Conservation (phyloP, 768 basidiomycete genomes). For the Pleurotus cornucopiae region DNA sequence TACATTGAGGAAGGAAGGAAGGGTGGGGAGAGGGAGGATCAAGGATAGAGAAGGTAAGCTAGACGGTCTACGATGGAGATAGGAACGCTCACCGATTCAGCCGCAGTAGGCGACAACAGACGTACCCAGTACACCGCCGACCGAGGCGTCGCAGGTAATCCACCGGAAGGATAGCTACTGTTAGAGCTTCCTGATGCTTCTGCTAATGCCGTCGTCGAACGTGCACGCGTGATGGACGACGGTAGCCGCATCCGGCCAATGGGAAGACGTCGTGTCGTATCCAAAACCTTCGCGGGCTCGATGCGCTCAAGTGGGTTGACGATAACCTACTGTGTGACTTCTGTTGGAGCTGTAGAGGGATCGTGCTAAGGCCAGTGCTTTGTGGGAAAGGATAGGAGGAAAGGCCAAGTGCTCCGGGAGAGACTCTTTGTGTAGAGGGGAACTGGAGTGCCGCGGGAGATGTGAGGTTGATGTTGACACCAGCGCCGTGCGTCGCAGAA, state of each 20-base stretch:
- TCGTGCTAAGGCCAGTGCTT: slow-evolving; percentile 10
- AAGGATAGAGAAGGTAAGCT: no score
- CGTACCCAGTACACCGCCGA: neutral
- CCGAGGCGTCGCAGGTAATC: slow-evolving; percentile 6
- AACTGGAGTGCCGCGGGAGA: slow-evolving; percentile 41
- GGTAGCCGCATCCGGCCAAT: slow-evolving; percentile 18
- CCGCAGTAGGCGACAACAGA: neutral
- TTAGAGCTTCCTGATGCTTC: slow-evolving; percentile 14
- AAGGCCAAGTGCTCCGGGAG: slow-evolving; percentile 9
- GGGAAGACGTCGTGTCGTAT: slow-evolving; percentile 29
- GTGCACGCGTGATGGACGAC: slow-evolving; percentile 33
- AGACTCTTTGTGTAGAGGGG: slow-evolving; percentile 21
- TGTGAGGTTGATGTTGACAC: slow-evolving; percentile 22
- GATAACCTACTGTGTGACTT: slow-evolving; percentile 21
- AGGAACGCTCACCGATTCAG: neutral
- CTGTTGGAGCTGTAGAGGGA: slow-evolving; percentile 14
- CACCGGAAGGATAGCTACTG: neutral
- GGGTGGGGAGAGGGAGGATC: no score
- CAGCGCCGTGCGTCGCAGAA: slow-evolving; percentile 5
- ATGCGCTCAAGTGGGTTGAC: slow-evolving; percentile 25
- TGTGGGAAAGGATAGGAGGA: slow-evolving; percentile 8
- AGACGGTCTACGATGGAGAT: no score
- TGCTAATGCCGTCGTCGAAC: slow-evolving; percentile 41
- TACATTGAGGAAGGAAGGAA: no score
- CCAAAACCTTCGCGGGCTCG: slow-evolving; percentile 29